Evolutionary conservation across 2,329 filamentous ascomycete species (phyloP).

Genomic region (Paradendryphiella salina): DNA sequence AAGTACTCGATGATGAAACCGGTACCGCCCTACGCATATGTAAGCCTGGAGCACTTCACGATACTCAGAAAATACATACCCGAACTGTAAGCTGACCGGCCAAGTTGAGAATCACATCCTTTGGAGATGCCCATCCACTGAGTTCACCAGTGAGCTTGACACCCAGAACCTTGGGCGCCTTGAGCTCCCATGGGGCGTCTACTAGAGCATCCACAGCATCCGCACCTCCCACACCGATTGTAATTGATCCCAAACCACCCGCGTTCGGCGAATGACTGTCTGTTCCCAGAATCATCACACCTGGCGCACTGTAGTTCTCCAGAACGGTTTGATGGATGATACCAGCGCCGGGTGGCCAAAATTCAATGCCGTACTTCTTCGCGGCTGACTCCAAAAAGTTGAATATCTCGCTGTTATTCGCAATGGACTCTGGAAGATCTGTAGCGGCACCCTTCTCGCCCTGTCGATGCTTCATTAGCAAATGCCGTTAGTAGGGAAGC

Average conservation of each 20-base stretch:
- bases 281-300: constrained; percentile 97
- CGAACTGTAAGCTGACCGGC: constrained; percentile 89
- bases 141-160: constrained; percentile 82
- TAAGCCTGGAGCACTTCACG: constrained; percentile 16
- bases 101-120: constrained; percentile 90
- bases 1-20: constrained; percentile 95
- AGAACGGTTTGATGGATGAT: constrained; percentile 89
- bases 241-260: constrained; percentile 89
- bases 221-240: constrained; percentile 95
- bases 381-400: constrained; percentile 90
- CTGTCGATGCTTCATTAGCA: too few species aligned
- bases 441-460: constrained; percentile 78
- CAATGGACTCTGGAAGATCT: constrained; percentile 82
- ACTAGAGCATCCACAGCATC: constrained; percentile 97
- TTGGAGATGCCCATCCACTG: constrained; percentile 88
- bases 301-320: constrained; percentile 97
- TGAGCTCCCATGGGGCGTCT: constrained; percentile 95
- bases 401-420: constrained; percentile 94
- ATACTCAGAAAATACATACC: constrained; percentile 34
- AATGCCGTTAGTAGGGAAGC: too few species aligned
- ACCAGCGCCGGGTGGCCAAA: constrained; percentile 48
- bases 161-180: constrained; percentile 87
- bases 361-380: constrained; percentile 54
- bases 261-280: constrained; percentile 97
- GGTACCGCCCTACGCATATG: constrained; percentile 69